Conservation (phyloP, 2,329 filamentous ascomycete species). For the Trichoderma sp. region DNA sequence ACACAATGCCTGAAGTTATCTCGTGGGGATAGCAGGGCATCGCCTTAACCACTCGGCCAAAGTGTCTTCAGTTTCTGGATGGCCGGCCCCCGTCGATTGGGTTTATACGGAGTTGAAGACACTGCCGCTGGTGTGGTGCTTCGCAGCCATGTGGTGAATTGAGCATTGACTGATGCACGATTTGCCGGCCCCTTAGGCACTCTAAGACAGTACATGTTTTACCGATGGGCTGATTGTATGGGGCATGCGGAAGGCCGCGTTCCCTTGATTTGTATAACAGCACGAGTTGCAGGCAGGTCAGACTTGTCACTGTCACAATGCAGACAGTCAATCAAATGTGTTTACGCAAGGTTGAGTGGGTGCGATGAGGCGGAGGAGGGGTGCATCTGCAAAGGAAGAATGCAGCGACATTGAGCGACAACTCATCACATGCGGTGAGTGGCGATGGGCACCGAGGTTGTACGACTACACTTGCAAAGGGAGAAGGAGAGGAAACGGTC, state of each 20-base stretch:
- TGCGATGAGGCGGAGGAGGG: background rate
- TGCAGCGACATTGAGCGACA: constrained; percentile 1
- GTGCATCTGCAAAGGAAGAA: background rate
- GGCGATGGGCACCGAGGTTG: background rate
- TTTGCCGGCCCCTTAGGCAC: background rate
- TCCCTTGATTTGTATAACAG: background rate
- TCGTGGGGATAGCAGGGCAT: constrained; percentile 12
- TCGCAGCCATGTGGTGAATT: background rate
- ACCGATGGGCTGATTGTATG: background rate
- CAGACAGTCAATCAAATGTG: background rate
- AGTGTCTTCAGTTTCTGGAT: background rate
- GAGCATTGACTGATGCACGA: background rate
- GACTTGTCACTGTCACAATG: background rate
- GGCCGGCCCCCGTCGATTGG: background rate
- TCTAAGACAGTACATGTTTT: background rate
- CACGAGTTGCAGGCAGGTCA: background rate
- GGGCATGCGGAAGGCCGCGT: background rate
- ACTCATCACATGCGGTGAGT: background rate
- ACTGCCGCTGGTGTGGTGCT: background rate
- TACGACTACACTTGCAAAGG: background rate
- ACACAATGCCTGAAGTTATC: constrained; percentile 18
- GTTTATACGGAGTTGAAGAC: background rate
- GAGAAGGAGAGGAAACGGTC: background rate
- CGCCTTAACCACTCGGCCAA: constrained; percentile 20
- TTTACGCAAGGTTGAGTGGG: background rate